phyloP scores from a whole-genome alignment of 2,329 filamentous ascomycete species.

The Dothideomycetes sp. region DNA sequence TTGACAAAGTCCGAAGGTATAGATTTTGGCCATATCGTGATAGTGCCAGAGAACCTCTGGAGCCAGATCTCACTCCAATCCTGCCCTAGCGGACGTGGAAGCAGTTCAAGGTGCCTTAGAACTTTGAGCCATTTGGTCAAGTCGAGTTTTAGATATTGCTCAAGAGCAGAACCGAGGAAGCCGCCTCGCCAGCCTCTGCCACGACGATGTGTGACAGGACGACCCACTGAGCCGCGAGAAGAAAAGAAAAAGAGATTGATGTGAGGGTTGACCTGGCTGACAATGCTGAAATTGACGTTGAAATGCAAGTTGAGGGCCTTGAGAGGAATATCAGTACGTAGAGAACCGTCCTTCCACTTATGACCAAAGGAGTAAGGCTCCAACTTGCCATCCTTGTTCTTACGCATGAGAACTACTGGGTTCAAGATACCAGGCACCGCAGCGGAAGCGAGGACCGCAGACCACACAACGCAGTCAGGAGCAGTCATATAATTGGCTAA shows the following conservation, averaged over 20 bases:
- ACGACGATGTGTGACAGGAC: slow-evolving; percentile 85
- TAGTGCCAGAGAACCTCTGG: slow-evolving; percentile 85
- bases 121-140: slow-evolving; percentile 97
- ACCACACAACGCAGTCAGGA: slow-evolving; percentile 97
- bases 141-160: slow-evolving; percentile 94
- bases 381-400: slow-evolving; percentile 63
- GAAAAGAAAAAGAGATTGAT: slow-evolving; percentile 99
- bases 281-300: slow-evolving; percentile 96
- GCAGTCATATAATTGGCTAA: slow-evolving; percentile 91
- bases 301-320: slow-evolving; percentile 92
- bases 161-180: slow-evolving; percentile 81
- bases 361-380: slow-evolving; percentile 92
- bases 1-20: slow-evolving; percentile 68
- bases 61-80: slow-evolving; percentile 97
- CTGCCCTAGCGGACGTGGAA: slow-evolving; percentile 81
- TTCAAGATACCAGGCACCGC: slow-evolving; percentile 94
- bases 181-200: slow-evolving; percentile 94
- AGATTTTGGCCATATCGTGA: slow-evolving; percentile 91
- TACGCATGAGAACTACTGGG: slow-evolving; percentile 85
- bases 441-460: slow-evolving; percentile 84
- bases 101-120: slow-evolving; percentile 78
- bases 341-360: slow-evolving; percentile 96
- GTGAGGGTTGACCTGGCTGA: slow-evolving; percentile 81
- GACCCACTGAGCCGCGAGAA: slow-evolving; percentile 79
- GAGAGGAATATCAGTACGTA: slow-evolving; percentile 90